Base-by-base conservation (phyloP, 306 rosid species). In the Ochetophila trinervis region DNA sequence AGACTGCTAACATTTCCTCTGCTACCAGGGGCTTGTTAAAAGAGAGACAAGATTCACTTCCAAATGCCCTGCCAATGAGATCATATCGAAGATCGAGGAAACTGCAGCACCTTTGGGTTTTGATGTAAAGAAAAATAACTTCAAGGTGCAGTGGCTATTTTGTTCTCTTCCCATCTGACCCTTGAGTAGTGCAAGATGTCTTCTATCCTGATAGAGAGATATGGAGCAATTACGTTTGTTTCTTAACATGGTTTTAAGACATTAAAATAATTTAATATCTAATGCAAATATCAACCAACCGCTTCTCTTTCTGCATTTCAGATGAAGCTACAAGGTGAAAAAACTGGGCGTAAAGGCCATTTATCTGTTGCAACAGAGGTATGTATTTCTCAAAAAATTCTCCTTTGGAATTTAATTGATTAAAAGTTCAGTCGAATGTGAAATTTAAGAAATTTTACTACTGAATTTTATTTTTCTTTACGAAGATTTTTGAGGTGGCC, bases 331-430 rank as follows among this genome's bases (percentile, higher is more conserved):
- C 85, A 87, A 44, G 98, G 98, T 56, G 97, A 87, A 68, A 89
- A 84, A 76, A 76, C 82, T 27, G 98, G 98, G 65, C 89, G 98
- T 5, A 93, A 93, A 78, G 98, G 98, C 74, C 98, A 80, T 73
- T 80, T 93, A 52, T 85, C 96, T 61, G 86, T 93, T 69, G 83
- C 88, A 32, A 89, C 98, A 27, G 98, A 93, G 95, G 98, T 87
- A 70, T 23, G 60, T 56, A 40, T 81, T 53, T 36, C 67, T 60
- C 17, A 21, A 20, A 7, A 22, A 7, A 19, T 3, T 49, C 48
- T 24, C 42, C 52, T 19, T 58, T 55, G 48, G 48, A 17, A 23
- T 71, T 51, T 22, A 21, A 10, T 6, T 37, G 48, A 62, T 54
- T 58, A 50, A 27, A 6, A 61, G 35, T 47, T 53, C 36, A 8